phyloP scores from a whole-genome alignment of 176 grass and related monocot genomes.

The Oropetium thomaeum region DNA sequence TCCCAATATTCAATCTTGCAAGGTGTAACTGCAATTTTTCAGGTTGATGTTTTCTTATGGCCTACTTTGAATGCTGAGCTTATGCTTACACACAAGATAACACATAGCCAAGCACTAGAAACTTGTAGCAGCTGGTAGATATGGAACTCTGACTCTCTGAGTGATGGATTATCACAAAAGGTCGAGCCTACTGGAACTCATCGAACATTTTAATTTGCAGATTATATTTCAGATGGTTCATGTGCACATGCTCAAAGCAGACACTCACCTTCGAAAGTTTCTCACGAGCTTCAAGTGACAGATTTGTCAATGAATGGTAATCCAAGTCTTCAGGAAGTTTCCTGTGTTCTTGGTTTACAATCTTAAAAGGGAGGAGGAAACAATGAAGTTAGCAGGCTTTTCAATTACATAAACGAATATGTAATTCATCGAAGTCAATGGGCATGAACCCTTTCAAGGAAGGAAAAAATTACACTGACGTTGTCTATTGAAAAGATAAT shows the following conservation, averaged over 20 bases:
- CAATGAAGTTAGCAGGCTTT: neutral
- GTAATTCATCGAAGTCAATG: constrained; percentile 7
- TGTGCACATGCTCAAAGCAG: neutral
- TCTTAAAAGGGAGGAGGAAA: constrained; percentile 37
- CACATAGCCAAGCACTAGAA: neutral
- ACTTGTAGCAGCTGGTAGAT: neutral
- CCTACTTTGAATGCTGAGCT: neutral
- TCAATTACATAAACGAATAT: constrained; percentile 32
- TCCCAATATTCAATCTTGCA: neutral
- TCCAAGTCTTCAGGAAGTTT: constrained; percentile 88
- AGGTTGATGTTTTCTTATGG: neutral
- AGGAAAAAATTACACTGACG: neutral
- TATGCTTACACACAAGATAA: neutral
- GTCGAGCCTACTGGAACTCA: neutral
- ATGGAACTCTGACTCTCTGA: neutral
- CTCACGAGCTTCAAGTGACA: constrained; percentile 88
- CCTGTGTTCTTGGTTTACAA: constrained; percentile 93
- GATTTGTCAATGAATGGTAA: constrained; percentile 85
- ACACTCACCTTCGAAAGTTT: constrained; percentile 90
- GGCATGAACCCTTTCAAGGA: neutral
- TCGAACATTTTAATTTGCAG: neutral
- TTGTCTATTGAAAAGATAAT: neutral
- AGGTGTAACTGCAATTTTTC: neutral
- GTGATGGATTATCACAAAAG: neutral
- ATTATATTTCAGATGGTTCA: neutral